Evolutionary conservation across 257 asterid genomes (phyloP).

Genomic region (Primulina tabacum): DNA sequence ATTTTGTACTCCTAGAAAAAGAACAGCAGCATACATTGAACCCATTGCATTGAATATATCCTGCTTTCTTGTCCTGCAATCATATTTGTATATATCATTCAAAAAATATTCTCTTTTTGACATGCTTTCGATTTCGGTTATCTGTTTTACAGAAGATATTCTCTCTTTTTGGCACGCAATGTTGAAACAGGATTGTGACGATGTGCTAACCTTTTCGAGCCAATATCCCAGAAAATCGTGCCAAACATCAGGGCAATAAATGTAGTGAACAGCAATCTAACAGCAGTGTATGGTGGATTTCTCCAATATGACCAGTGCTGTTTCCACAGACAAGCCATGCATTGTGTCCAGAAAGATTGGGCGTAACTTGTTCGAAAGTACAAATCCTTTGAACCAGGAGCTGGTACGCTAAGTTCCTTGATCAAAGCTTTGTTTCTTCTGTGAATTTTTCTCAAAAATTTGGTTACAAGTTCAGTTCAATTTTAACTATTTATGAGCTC

Average conservation of each 20-base stretch:
- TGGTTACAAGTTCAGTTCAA: not conserved
- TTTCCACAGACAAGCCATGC: slow-evolving; percentile 48
- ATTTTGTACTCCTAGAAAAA: slow-evolving; percentile 43
- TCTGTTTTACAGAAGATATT: too few species aligned
- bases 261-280: slow-evolving; percentile 41
- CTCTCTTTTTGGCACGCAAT: too few species aligned
- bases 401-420: slow-evolving; percentile 36
- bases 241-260: slow-evolving; percentile 45
- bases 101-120: not conserved
- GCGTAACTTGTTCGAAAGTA: slow-evolving; percentile 35
- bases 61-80: slow-evolving; percentile 32
- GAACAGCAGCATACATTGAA: slow-evolving; percentile 43
- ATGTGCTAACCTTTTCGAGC: slow-evolving; percentile 33
- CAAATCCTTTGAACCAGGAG: slow-evolving; percentile 36
- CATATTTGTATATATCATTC: too few species aligned
- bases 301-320: slow-evolving; percentile 48
- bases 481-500: not conserved
- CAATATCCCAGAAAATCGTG: slow-evolving; percentile 47
- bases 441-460: slow-evolving; percentile 20
- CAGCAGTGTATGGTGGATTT: slow-evolving; percentile 45
- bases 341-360: slow-evolving; percentile 39
- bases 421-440: slow-evolving; percentile 40
- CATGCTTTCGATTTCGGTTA: not conserved
- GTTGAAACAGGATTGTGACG: not conserved
- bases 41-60: slow-evolving; percentile 53